phyloP scores from a whole-genome alignment of 1,284 basidiomycete species.

The Heterobasidion irregulare region DNA sequence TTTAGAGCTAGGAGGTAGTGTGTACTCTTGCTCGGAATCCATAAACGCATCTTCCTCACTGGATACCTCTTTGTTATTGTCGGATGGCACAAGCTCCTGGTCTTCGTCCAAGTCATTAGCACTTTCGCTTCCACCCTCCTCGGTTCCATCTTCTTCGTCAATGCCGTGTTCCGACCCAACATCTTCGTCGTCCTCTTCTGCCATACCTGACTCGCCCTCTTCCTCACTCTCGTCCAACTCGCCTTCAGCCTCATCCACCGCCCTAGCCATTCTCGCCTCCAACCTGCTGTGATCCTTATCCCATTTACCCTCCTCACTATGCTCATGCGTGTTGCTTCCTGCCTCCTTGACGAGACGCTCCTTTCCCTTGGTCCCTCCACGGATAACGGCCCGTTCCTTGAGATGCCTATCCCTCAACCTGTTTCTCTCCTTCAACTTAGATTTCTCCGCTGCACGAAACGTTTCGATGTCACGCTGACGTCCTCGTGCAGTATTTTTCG shows the following conservation, averaged over 20 bases:
- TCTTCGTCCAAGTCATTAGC: constrained; percentile 31
- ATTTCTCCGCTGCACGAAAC: constrained; percentile 18
- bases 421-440: constrained; percentile 22
- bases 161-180: constrained; percentile 4
- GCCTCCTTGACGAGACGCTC: constrained; percentile 11
- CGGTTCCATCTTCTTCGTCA: constrained; percentile 1
- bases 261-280: constrained; percentile 23
- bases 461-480: constrained; percentile 15
- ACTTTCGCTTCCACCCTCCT: constrained; percentile 3
- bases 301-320: constrained; percentile 5
- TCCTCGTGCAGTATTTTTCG: constrained; percentile 19
- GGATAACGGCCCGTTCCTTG: constrained; percentile 18
- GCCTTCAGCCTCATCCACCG: constrained; percentile 23
- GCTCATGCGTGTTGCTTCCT: constrained; percentile 5
- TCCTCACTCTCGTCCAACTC: constrained; percentile 5
- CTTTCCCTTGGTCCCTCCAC: constrained; percentile 1
- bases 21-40: constrained; percentile 17
- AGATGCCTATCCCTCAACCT: constrained; percentile 17
- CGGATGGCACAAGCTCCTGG: constrained; percentile 1
- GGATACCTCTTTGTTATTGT: constrained; percentile 36
- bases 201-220: constrained; percentile 4
- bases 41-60: constrained; percentile 38
- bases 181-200: constrained; percentile 1
- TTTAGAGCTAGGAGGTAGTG: constrained; percentile 10
- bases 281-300: constrained; percentile 12